Evolutionary conservation across 768 basidiomycete genomes (phyloP), one percentile per base, ranked within the genome.

Genomic region (Tubosaeta sp.): DNA sequence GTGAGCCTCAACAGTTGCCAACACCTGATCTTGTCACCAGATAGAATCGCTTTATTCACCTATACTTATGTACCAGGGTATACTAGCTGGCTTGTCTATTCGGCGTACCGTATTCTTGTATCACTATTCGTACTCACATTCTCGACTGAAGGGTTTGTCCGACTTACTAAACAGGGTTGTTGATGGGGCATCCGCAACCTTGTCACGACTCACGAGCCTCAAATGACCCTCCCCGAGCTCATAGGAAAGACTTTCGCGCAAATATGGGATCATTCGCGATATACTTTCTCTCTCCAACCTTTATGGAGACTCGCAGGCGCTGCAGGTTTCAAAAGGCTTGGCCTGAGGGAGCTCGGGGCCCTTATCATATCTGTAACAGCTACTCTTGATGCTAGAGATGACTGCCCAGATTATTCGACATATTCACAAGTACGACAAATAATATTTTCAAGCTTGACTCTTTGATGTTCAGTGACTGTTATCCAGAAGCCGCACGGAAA

Each of bases 401-500:
- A 71, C 51, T 87, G 86, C 59, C 83, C 82, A 22, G 81, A 84
- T 60, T 87, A 77, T 61, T 80, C 82, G 21, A 66, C 65, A 6
- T 86, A 79, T 61, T 80, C 85, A 22, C 76, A 79, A 67, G 83
- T 75, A 51, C 38, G 56, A 39, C 36, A 59, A 48, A 14, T 38
- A 14, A 36, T 29, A 10, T 35, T 30, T 9, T 45, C 19, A 6
- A 25, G n/a, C n/a, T 32, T 16, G 39, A 8, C n/a, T 16, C n/a
- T 42, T 38, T 21, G n/a, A 46, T 21, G 3, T 18, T n/a, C 19
- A 24, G 48, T 36, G 22, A 25, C 30, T 16, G 49, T 29, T 14
- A 19, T 49, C 34, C 49, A 86, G 84, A 70, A 52, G 13, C 78
- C 83, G 25, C 87, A 87, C 60, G 84, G 80, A 2, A 74, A 74